A percentile compares a stretch with the other conserved stretches of the same genome.
Conservation (phyloP, 768 basidiomycete species). For the Boletus huronensis region DNA sequence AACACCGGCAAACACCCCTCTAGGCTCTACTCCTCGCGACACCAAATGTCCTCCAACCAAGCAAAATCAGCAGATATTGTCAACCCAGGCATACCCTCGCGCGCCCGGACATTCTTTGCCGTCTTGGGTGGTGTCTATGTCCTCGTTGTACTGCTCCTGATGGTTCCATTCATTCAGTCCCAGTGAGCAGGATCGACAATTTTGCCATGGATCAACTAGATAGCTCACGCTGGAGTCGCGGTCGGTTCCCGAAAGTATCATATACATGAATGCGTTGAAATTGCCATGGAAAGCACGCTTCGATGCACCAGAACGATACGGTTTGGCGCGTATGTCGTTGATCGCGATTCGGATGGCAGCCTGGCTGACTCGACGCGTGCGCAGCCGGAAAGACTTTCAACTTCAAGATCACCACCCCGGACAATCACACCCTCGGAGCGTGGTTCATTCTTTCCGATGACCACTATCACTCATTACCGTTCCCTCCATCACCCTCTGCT, state of each 20-base stretch:
- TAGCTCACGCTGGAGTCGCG: slow-evolving; percentile 20
- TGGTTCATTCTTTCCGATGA: slow-evolving; percentile 78
- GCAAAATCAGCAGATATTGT: not conserved
- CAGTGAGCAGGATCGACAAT: slow-evolving; percentile 45
- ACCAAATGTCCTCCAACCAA: slow-evolving; percentile 11
- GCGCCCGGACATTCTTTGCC: slow-evolving; percentile 33
- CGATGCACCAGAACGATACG: slow-evolving; percentile 69
- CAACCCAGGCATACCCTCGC: slow-evolving; percentile 20
- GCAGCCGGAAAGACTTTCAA: slow-evolving; percentile 78
- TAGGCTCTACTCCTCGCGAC: not conserved
- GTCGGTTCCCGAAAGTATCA: slow-evolving; percentile 31
- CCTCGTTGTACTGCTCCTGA: slow-evolving; percentile 47
- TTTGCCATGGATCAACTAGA: slow-evolving; percentile 14
- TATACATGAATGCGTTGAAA: slow-evolving; percentile 67
- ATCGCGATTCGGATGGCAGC: not conserved
- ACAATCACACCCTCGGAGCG: slow-evolving; percentile 78
- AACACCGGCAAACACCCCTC: slow-evolving; percentile 17
- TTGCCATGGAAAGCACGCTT: slow-evolving; percentile 64
- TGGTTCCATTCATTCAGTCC: slow-evolving; percentile 63
- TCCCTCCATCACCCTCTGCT: slow-evolving; percentile 34
- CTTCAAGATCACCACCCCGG: slow-evolving; percentile 63
- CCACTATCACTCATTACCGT: slow-evolving; percentile 51
- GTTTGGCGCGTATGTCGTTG: slow-evolving; percentile 65
- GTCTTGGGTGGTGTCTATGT: slow-evolving; percentile 54
- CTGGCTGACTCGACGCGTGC: not conserved